Percentiles rank a stretch among this genome's conserved stretches.
These are phyloP conservation scores for Lolium perenne DNA, from an alignment of 176 grass and related monocot species.

Conservation along the genomic window DNA sequence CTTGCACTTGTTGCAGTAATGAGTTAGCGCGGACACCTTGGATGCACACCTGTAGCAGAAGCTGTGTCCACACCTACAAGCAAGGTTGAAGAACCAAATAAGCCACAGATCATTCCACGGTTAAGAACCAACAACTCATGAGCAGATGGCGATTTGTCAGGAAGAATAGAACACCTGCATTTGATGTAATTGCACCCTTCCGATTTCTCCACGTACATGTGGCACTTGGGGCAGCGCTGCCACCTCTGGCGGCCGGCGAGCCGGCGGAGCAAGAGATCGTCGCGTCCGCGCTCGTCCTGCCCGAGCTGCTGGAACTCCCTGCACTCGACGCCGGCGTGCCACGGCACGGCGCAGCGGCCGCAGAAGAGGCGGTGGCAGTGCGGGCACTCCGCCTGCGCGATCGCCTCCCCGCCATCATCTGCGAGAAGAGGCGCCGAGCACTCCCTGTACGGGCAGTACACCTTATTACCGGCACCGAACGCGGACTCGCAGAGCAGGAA, in stretches of 20 bases:
- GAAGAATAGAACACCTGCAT: not conserved
- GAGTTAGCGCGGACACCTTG: not conserved
- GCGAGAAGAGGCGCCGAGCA: not conserved
- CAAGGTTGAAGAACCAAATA: not conserved
- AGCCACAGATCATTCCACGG: not conserved
- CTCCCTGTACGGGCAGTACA: not conserved
- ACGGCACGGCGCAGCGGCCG: not conserved
- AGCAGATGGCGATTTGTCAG: not conserved
- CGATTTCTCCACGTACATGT: slow-evolving; percentile 6
- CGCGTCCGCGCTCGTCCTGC: not conserved
- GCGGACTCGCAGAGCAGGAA: not conserved
- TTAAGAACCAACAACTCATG: not conserved
- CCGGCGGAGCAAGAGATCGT: not conserved
- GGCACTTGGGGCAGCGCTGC: slow-evolving; percentile 7
- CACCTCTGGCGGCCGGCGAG: not conserved
- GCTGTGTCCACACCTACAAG: not conserved
- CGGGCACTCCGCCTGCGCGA: not conserved
- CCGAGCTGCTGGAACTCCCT: not conserved
- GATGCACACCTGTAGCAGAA: slow-evolving; percentile 8
- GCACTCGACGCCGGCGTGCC: not conserved
- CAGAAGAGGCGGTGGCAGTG: slow-evolving; percentile 1
- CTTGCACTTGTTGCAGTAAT: slow-evolving; percentile 12
- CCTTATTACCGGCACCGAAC: not conserved
- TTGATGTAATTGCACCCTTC: slow-evolving; percentile 12
- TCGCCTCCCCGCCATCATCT: not conserved